Conservation (phyloP, 352 stramenopile genomes). For the Phytopythium oedochilum region DNA sequence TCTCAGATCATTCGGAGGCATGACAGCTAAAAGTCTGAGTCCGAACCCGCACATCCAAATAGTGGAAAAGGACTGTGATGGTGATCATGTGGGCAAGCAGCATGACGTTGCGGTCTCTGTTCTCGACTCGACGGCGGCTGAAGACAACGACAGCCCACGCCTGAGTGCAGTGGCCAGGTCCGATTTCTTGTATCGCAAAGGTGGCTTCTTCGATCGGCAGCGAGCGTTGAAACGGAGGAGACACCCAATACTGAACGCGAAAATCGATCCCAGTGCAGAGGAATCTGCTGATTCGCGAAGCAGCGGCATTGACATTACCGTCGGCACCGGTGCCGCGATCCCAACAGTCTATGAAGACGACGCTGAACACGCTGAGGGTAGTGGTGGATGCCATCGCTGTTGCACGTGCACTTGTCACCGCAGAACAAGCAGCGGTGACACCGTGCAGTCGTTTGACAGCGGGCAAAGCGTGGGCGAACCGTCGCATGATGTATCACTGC, state of each 20-base stretch:
- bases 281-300: background rate
- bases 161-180: conserved; percentile 21
- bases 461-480: background rate
- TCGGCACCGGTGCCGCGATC: conserved; percentile 10
- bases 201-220: conserved; percentile 79
- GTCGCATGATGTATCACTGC: background rate
- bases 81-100: conserved; percentile 3
- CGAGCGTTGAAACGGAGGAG: conserved; percentile 50
- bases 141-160: background rate
- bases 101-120: conserved; percentile 1
- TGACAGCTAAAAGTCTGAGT: conserved; percentile 25
- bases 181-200: conserved; percentile 73
- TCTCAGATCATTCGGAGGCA: conserved; percentile 52
- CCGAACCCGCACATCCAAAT: background rate
- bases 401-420: conserved; percentile 40
- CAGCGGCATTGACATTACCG: too few relatives aligned
- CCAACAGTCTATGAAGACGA: conserved; percentile 6
- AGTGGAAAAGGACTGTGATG: conserved; percentile 6
- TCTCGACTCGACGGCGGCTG: background rate
- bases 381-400: conserved; percentile 25
- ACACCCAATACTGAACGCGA: conserved; percentile 49
- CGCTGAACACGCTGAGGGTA: conserved; percentile 6
- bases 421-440: background rate
- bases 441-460: background rate
- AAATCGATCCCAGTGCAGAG: background rate